Percentiles rank a stretch among this genome's conserved stretches.
Evolutionary conservation across 1,139 yeast genomes (phyloP).

Genomic region (Nakaseomyces delphensis): DNA sequence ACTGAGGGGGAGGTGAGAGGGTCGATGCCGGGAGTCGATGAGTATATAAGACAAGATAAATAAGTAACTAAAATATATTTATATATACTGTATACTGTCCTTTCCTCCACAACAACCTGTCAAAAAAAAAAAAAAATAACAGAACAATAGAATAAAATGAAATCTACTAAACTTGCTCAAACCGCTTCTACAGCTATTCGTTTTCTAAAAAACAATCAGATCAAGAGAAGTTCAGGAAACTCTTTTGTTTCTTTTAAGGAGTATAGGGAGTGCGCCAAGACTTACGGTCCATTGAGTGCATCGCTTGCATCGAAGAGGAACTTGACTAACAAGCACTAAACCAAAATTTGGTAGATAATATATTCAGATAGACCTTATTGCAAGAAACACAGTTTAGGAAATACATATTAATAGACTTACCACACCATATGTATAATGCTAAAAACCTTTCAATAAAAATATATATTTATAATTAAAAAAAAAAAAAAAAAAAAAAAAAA

Average conservation of each 20-base stretch:
- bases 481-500: neutral
- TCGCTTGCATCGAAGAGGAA: constrained; percentile 19
- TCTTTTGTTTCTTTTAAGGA: constrained; percentile 23
- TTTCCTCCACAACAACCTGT: too few species aligned
- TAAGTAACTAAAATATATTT: too few species aligned
- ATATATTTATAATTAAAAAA: neutral
- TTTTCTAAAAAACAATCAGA: constrained; percentile 3
- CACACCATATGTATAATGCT: too few species aligned
- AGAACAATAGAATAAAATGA: neutral
- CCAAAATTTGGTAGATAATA: too few species aligned
- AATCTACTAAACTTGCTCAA: constrained; percentile 4
- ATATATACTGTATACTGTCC: too few species aligned
- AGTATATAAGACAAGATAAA: too few species aligned
- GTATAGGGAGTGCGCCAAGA: constrained; percentile 24
- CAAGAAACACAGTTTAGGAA: too few species aligned
- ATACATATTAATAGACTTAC: too few species aligned
- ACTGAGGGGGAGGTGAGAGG: too few species aligned
- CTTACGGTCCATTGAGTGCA: constrained; percentile 27
- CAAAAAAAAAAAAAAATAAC: too few species aligned
- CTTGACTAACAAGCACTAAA: constrained; percentile 11
- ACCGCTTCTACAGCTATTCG: constrained; percentile 4
- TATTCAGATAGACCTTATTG: too few species aligned
- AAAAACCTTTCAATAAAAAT: neutral
- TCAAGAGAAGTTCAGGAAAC: constrained; percentile 20
- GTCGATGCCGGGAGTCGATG: too few species aligned